These are phyloP conservation scores for Pouteria campechiana DNA, from an alignment of 179 eudicot genomes.

Conservation along the genomic window DNA sequence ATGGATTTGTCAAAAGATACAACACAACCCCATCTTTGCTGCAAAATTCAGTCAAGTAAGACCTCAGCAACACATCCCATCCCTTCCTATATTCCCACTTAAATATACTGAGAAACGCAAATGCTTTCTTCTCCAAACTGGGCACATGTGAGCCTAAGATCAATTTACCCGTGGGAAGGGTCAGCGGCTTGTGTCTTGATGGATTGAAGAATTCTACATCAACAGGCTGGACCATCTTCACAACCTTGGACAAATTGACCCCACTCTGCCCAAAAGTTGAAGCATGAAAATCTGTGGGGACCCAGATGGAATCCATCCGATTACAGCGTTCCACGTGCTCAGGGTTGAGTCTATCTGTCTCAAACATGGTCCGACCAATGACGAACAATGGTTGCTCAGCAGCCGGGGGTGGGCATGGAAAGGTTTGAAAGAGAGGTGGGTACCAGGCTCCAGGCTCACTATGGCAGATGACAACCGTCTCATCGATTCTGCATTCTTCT, in stretches of 20 bases:
- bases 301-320: slow-evolving; percentile 57
- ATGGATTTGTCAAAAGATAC: slow-evolving; percentile 54
- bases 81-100: slow-evolving; percentile 83
- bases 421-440: slow-evolving; percentile 52
- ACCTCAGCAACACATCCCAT: slow-evolving; percentile 60
- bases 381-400: slow-evolving; percentile 31
- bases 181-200: slow-evolving; percentile 18
- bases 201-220: slow-evolving; percentile 60
- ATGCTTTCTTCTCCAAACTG: slow-evolving; percentile 5
- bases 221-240: slow-evolving; percentile 54
- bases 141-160: slow-evolving; percentile 19
- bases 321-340: slow-evolving; percentile 57
- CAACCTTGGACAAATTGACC: slow-evolving; percentile 45
- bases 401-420: slow-evolving; percentile 48
- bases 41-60: slow-evolving; percentile 50
- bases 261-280: slow-evolving; percentile 40
- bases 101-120: slow-evolving; percentile 56
- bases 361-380: slow-evolving; percentile 75
- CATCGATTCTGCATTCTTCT: slow-evolving; percentile 30
- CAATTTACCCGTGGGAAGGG: slow-evolving; percentile 21
- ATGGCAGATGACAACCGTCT: slow-evolving; percentile 57
- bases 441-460: slow-evolving; percentile 88
- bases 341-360: slow-evolving; percentile 53
- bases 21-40: slow-evolving; percentile 31
- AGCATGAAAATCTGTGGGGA: slow-evolving; percentile 69